Evolutionary conservation across 169 alveolate species (phyloP).

Genomic region (Plasmodium berghei): DNA sequence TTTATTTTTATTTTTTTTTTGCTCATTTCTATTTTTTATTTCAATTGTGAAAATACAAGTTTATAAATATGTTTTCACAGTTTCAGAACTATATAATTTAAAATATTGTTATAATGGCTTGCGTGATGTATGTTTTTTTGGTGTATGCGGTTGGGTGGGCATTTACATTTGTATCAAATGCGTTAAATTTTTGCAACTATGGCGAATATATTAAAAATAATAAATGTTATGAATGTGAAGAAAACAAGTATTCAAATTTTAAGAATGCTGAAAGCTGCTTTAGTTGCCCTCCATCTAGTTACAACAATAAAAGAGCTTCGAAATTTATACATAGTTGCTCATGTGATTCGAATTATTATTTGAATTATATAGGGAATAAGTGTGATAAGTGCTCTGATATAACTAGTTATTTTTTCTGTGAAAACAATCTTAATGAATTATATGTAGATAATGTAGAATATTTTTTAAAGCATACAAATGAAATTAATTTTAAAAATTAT

Average conservation of each 20-base stretch:
- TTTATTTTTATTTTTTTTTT: no score
- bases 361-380: constrained; percentile 57
- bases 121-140: no score
- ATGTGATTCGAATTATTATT: constrained; percentile 47
- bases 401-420: constrained; percentile 34
- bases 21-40: no score
- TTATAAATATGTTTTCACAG: no score
- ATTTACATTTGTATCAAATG: neutral
- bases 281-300: constrained; percentile 70
- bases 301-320: constrained; percentile 25
- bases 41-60: no score
- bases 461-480: constrained; percentile 34
- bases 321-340: constrained; percentile 62
- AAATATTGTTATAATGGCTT: no score
- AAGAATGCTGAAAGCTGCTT: constrained; percentile 71
- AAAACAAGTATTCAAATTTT: constrained; percentile 42
- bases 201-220: constrained; percentile 69
- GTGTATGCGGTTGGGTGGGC: neutral
- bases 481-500: constrained; percentile 21
- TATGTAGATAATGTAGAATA: constrained; percentile 39
- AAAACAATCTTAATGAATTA: constrained; percentile 32
- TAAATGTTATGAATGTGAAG: constrained; percentile 50
- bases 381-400: constrained; percentile 60
- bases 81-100: no score
- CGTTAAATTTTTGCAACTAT: constrained; percentile 39